Evolutionary conservation across 2,329 filamentous ascomycete species (phyloP).

Genomic region (Epichloe hybrida): DNA sequence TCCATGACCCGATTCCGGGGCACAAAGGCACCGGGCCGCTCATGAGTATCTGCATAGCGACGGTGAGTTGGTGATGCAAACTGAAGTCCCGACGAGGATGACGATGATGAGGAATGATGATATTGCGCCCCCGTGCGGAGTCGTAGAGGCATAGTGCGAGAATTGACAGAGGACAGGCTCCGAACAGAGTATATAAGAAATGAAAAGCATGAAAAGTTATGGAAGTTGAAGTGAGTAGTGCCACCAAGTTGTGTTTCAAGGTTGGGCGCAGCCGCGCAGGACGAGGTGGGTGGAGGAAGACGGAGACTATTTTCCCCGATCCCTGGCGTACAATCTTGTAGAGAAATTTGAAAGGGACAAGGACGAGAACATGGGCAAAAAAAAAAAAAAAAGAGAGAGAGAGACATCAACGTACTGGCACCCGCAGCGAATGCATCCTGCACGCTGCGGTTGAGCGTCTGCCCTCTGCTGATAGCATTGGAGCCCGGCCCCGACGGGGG

Average conservation of each 20-base stretch:
- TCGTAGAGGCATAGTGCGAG: conserved; percentile 19
- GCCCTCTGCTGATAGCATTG: conserved; percentile 24
- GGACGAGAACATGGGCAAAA: background rate
- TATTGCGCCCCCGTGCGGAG: conserved; percentile 17
- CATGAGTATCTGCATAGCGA: conserved; percentile 33
- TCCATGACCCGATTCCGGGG: conserved; percentile 82
- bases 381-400: too few species aligned
- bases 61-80: conserved; percentile 21
- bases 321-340: too few species aligned
- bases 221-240: too few species aligned
- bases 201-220: background rate
- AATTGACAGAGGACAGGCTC: background rate
- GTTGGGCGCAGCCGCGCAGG: background rate
- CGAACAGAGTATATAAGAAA: background rate
- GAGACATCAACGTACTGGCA: conserved; percentile 16
- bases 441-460: conserved; percentile 43
- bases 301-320: too few species aligned
- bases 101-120: conserved; percentile 11
- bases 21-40: conserved; percentile 44
- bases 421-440: conserved; percentile 49
- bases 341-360: background rate
- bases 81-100: conserved; percentile 7
- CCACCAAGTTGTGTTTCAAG: too few species aligned
- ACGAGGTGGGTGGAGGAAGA: too few species aligned
- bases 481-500: conserved; percentile 37